Base-by-base conservation (phyloP, 2,329 filamentous ascomycete species). In the Fusarium sp. region DNA sequence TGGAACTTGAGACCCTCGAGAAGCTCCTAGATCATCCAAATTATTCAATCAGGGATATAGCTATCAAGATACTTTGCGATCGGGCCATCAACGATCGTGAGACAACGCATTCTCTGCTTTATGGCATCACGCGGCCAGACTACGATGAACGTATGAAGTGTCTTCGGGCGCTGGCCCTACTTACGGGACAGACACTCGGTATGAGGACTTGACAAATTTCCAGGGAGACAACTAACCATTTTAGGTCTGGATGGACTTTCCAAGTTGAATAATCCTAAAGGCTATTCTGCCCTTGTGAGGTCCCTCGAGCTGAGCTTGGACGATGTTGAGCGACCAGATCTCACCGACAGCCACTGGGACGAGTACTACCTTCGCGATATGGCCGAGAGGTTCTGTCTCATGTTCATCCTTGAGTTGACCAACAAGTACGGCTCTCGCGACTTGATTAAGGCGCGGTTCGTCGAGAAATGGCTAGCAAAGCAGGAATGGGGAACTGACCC, bases 401-500 rank as follows among this genome's bases (percentile, higher is more conserved):
- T 89, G 81, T 86, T 92, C 54, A 78, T 91, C 57, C 81, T 83
- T 37, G 86, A 90, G 69, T 83, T 94, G 4, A 85, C 92, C n/a
- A 87, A 86, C 68, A 88, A 89, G 70, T 89, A 89, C 74, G 87
- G 89, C 20, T 83, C 87, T 2, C 85, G 87, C 29, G 87, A 87
- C 62, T 82, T 94, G 20, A 83, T 92, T 64, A 86, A 89, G 79
- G 90, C 91, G 40, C 87, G 87, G 8, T 90, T 95, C 71, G 87
- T 95, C 42, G 90, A 92, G 69, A 90, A 89, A 65, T 95, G 93
- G 93, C 87, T 95, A n/a, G 88, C 86, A 37, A 90, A 89, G 76
- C 94, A 95, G 80, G 89, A 90, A 9, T 95, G 93, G 85, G 93
- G 92, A 22, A 83, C 86, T 20, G 82, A 82, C 1, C 82, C 87